A percentile compares a stretch with the other conserved stretches of the same genome.
Evolutionary conservation across 768 basidiomycete genomes (phyloP).

Genomic region (Lentinula raphanica): DNA sequence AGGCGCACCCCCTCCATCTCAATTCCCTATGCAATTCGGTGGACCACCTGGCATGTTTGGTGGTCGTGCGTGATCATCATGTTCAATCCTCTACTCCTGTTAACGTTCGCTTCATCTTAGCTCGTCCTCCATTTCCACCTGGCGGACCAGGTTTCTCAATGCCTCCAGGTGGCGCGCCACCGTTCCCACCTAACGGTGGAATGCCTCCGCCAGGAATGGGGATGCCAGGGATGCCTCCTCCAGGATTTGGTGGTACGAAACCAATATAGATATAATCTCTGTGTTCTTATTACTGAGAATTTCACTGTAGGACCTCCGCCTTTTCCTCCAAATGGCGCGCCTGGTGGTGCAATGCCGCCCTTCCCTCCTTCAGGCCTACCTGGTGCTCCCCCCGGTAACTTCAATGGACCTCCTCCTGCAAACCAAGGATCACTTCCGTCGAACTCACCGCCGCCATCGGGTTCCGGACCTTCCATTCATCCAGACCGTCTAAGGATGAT

Average conservation of each 20-base stretch:
- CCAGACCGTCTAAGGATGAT: constrained; percentile 84
- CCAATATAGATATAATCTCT: constrained; percentile 6
- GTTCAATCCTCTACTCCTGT: not conserved
- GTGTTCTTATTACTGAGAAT: constrained; percentile 2
- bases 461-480: constrained; percentile 64
- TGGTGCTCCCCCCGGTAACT: constrained; percentile 12
- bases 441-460: constrained; percentile 22
- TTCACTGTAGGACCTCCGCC: constrained; percentile 37
- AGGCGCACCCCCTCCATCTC: constrained; percentile 43
- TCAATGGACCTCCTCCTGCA: constrained; percentile 21
- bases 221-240: constrained; percentile 34
- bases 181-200: constrained; percentile 63
- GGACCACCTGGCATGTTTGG: constrained; percentile 30
- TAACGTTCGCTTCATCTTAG: constrained; percentile 24
- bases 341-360: constrained; percentile 41
- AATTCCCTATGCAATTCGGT: constrained; percentile 24
- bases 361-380: constrained; percentile 37
- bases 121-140: constrained; percentile 69
- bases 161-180: constrained; percentile 54
- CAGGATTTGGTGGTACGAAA: constrained; percentile 39
- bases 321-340: constrained; percentile 46
- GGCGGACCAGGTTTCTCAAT: constrained; percentile 48
- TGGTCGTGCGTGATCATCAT: constrained; percentile 4
- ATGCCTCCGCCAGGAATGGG: constrained; percentile 42
- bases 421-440: constrained; percentile 28